Evolutionary conservation across 2,329 filamentous ascomycete genomes (phyloP), one percentile per base, ranked within the genome.

Genomic region (Aspergillus felis): DNA sequence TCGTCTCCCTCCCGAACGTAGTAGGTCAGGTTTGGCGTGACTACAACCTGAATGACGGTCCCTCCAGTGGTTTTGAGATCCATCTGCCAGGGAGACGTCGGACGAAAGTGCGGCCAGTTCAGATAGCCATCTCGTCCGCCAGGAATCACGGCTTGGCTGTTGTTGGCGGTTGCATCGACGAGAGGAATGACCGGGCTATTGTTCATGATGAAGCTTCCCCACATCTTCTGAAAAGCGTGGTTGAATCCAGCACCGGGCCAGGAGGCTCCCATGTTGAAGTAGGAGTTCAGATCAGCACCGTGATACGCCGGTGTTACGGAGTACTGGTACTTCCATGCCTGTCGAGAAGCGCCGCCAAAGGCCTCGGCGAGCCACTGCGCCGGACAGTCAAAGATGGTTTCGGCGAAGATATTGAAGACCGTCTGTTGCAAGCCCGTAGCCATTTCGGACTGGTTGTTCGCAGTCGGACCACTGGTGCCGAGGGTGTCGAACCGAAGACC

Each of bases 221-320:
- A 78, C 3, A 78, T 76, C 54, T 70, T 73, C 57, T 76, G 75
- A 53, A 80, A 74, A 0, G 77, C 77, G 32, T 65, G 66, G 5
- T 62, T 66, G 49, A 78, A 74, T 24, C 71, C 73, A 2, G 63
- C 14, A 29, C 54, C 53, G 55, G 59, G 66, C 65, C 42, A 46
- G 22, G 69, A 9, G 28, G 25, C 29, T 3, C 60, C 64, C 58
- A 61, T 53, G 66, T 66, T 32, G 61, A 65, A 56, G 59, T 64
- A 63, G 4, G 71, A 75, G 55, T 77, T 76, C 9, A 93, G 81
- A 29, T 90, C 90, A 20, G 86, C 82, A 1, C 79, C 77, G 68
- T 87, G 84, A 63, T 89, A 87, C 17, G 87, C 84, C 42, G 85
- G 84, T 44, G 91, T 84, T 20, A 90, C 81, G n/a, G 89, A 86